A percentile compares a stretch with the other conserved stretches of the same genome.
Conservation (phyloP, 495 filamentous ascomycete genomes). For the Lophiotrema nucula region DNA sequence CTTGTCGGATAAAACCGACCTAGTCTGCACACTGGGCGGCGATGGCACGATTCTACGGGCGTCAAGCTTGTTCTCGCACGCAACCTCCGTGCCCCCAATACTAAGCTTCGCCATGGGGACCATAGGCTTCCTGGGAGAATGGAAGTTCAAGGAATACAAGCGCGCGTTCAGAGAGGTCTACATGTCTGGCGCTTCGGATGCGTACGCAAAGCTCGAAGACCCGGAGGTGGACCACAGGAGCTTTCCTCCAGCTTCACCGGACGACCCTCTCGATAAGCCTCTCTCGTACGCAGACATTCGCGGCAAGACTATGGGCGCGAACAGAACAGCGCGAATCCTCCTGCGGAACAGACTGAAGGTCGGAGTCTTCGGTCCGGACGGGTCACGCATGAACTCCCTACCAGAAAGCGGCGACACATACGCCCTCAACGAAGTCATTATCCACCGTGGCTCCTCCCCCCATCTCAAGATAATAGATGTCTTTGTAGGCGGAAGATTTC, state of each 20-base stretch:
- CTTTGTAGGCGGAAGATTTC: constrained; percentile 75
- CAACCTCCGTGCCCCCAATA: constrained; percentile 80
- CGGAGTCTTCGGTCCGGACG: constrained; percentile 39
- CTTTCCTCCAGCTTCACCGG: neutral
- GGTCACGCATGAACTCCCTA: constrained; percentile 16
- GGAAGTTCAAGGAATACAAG: constrained; percentile 90
- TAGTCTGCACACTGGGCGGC: constrained; percentile 85
- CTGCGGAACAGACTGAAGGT: constrained; percentile 84
- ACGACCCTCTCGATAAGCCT: constrained; percentile 30
- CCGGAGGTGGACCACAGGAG: neutral
- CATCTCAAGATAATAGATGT: constrained; percentile 90
- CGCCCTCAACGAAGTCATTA: constrained; percentile 92
- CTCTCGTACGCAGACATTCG: constrained; percentile 69
- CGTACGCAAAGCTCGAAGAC: constrained; percentile 30
- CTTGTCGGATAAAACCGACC: constrained; percentile 71
- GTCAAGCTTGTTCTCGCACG: constrained; percentile 84
- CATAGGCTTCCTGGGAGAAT: constrained; percentile 91
- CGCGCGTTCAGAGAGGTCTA: constrained; percentile 89
- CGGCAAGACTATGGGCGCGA: constrained; percentile 77
- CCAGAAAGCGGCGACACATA: constrained; percentile 57
- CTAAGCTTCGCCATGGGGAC: constrained; percentile 96
- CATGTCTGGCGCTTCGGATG: constrained; percentile 76
- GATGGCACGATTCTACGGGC: constrained; percentile 95
- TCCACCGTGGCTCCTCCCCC: constrained; percentile 85
- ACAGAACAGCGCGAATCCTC: constrained; percentile 71